phyloP scores from a whole-genome alignment of 108 stramenopile species.

The Skeletonema costatum region DNA sequence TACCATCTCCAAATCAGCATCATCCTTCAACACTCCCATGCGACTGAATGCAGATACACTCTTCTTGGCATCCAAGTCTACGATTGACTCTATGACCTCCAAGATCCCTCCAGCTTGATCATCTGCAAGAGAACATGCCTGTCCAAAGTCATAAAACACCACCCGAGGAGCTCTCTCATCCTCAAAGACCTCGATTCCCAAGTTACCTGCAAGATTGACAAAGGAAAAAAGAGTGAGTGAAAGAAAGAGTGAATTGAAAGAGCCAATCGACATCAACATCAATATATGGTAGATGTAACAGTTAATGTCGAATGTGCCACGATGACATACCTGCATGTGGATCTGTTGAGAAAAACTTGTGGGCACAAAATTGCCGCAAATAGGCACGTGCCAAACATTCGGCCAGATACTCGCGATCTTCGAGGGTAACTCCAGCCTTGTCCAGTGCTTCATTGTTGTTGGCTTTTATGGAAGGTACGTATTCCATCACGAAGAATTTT shows the following conservation, averaged over 20 bases:
- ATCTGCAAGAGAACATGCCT: constrained; percentile 65
- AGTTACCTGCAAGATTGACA: too few relatives aligned
- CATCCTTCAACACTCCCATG: constrained; percentile 83
- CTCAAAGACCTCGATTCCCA: constrained; percentile 71
- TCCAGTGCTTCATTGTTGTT: constrained; percentile 63
- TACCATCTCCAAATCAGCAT: constrained; percentile 71
- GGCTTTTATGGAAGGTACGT: constrained; percentile 82
- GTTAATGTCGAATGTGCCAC: too few relatives aligned
- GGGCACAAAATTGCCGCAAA: constrained; percentile 78
- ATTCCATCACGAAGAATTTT: constrained; percentile 83
- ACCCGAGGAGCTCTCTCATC: constrained; percentile 55
- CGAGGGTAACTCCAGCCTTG: constrained; percentile 62
- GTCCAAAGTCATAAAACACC: constrained; percentile 90
- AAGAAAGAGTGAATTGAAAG: too few relatives aligned
- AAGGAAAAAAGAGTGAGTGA: too few relatives aligned
- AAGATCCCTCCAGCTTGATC: constrained; percentile 81
- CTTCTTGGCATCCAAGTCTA: constrained; percentile 77
- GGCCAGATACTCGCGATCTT: constrained; percentile 72
- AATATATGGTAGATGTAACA: too few relatives aligned
- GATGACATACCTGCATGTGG: constrained; percentile 85
- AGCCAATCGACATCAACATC: too few relatives aligned
- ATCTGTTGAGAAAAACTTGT: constrained; percentile 87
- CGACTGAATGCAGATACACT: constrained; percentile 69
- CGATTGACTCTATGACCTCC: constrained; percentile 83
- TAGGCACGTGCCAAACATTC: constrained; percentile 79